These are phyloP conservation scores for Pythium angustatum DNA, from an alignment of 352 stramenopile genomes.

Conservation along the genomic window DNA sequence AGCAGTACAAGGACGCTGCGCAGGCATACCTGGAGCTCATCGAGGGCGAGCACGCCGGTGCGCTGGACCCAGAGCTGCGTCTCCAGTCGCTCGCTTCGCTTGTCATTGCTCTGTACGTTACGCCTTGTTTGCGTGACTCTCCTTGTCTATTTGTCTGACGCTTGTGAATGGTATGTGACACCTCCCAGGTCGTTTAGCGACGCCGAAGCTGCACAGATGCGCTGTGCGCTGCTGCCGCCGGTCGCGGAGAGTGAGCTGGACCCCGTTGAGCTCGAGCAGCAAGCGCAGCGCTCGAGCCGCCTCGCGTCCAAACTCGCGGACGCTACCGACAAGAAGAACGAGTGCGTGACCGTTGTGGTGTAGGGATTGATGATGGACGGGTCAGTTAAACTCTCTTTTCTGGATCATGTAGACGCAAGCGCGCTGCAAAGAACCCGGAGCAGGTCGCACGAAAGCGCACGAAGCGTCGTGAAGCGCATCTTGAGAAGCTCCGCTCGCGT, in stretches of 20 bases:
- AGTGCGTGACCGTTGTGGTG: too few relatives aligned
- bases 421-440: slow-evolving; percentile 71
- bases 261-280: slow-evolving; percentile 65
- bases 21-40: slow-evolving; percentile 68
- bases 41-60: slow-evolving; percentile 58
- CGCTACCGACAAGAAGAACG: slow-evolving; percentile 74
- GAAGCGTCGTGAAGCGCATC: slow-evolving; percentile 62
- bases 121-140: background rate
- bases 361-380: too few relatives aligned
- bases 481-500: slow-evolving; percentile 58
- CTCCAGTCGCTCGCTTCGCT: slow-evolving; percentile 76
- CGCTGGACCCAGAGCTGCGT: slow-evolving; percentile 66
- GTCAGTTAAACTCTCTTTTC: too few relatives aligned
- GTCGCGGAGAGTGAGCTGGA: slow-evolving; percentile 57
- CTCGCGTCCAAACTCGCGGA: slow-evolving; percentile 62
- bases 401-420: slow-evolving; percentile 73
- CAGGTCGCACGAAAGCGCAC: slow-evolving; percentile 70
- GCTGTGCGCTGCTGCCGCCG: slow-evolving; percentile 63
- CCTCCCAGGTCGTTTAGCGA: slow-evolving; percentile 69
- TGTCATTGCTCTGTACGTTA: slow-evolving; percentile 69
- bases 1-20: slow-evolving; percentile 67
- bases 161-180: background rate
- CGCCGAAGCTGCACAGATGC: slow-evolving; percentile 55
- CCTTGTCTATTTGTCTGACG: background rate
- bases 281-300: slow-evolving; percentile 58